Base-by-base conservation (phyloP, 1,284 basidiomycete genomes). In the Takashimella tepidaria region DNA sequence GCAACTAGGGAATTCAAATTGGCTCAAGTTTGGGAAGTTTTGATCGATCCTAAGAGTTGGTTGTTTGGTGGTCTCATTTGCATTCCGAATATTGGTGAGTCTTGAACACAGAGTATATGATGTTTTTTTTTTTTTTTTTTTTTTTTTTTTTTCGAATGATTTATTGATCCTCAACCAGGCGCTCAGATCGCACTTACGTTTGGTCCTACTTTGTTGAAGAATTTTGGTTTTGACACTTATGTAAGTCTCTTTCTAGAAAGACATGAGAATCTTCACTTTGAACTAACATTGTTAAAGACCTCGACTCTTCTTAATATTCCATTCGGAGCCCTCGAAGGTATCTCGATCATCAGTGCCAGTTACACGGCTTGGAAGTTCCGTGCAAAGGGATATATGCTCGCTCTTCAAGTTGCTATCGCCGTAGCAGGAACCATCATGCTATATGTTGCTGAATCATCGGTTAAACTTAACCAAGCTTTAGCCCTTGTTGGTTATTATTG, bases 331-430 rank as follows among this genome's bases (percentile, higher is more conserved):
- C 55, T 65, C 41, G 59, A 63, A 44, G 59, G 68, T 49, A 62
- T 69, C 57, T 58, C 57, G 26, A 69, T 68, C 56, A 22, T 66
- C 21, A 41, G 42, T 23, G 56, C 61, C 5, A 59, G 58, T 23
- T 70, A 57, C 45, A 57, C 57, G 4, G 67, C 68, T 19, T 58
- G 55, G 37, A 45, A 54, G 19, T 67, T 64, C 61, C 58, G 57
- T 27, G 43, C 41, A 49, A 73, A 73, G 57, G 48, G 51, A 31
- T 43, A 56, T 53, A 60, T 63, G 40, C 53, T 71, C 44, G 57
- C 58, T 4, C 37, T 53, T 41, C 44, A 55, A 49, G 45, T 44
- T 22, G 26, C 59, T 3, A 61, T 61, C 1, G 58, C 57, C 51
- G 47, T 57, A 25, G 57, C 58, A 20, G 63, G 63, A 41, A 45